A percentile compares a stretch with the other conserved stretches of the same genome.
phyloP scores from a whole-genome alignment of 140 eudicot genomes.

The Cichorium intybus region DNA sequence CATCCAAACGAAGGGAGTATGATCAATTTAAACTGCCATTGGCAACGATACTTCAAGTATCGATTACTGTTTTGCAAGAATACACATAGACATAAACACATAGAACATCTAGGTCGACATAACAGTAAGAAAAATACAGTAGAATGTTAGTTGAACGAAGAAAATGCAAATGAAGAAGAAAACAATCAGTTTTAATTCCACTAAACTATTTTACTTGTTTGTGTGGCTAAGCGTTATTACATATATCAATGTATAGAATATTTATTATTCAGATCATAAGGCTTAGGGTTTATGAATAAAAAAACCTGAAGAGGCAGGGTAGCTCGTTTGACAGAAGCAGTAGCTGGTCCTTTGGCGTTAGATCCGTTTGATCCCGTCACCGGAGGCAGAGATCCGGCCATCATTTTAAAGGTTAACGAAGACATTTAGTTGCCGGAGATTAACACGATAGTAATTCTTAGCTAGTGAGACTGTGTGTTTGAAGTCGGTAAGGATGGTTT shows the following conservation, averaged over 20 bases:
- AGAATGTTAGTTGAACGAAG: background rate
- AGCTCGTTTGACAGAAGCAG: slow-evolving; percentile 32
- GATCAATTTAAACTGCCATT: background rate
- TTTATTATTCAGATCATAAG: slow-evolving; percentile 2
- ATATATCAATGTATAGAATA: background rate
- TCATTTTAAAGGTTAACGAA: slow-evolving; percentile 20
- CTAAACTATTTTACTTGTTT: background rate
- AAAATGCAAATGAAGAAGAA: background rate
- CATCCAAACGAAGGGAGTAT: background rate
- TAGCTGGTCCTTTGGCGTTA: slow-evolving; percentile 10
- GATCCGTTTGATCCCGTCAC: slow-evolving; percentile 16
- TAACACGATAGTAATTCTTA: background rate
- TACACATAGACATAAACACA: slow-evolving; percentile 5
- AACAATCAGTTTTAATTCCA: background rate
- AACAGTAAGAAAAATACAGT: background rate
- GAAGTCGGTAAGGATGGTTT: slow-evolving; percentile 17
- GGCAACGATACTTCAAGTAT: background rate
- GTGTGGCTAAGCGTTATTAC: background rate
- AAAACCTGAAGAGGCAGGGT: slow-evolving; percentile 41
- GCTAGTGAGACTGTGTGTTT: background rate
- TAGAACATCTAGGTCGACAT: background rate
- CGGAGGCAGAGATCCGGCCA: slow-evolving; percentile 34
- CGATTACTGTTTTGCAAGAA: background rate
- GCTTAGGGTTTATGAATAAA: slow-evolving; percentile 4
- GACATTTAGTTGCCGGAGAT: slow-evolving; percentile 32